A percentile compares a stretch with the other conserved stretches of the same genome.
Evolutionary conservation across 164 flowering plant species (phyloP).

Genomic region (Aristolochia contorta): DNA sequence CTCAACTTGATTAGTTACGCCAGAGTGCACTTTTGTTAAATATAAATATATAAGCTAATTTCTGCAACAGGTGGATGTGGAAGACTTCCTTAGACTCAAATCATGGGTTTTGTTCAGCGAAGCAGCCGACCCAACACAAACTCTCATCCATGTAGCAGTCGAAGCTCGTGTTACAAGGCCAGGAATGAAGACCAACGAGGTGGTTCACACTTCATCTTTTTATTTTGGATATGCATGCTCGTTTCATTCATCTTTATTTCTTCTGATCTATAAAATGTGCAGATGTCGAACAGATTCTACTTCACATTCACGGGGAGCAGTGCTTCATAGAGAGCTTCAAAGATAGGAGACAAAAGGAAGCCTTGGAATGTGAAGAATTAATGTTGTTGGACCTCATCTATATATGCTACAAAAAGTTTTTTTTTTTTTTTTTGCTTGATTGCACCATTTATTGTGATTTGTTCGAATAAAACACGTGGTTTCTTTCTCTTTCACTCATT

Average conservation of each 20-base stretch:
- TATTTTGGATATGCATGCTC: neutral
- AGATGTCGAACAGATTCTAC: constrained; percentile 87
- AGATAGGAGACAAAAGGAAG: too few relatives aligned
- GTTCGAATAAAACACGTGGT: too few relatives aligned
- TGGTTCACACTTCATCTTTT: constrained; percentile 12
- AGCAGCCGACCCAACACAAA: constrained; percentile 43
- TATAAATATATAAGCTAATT: too few relatives aligned
- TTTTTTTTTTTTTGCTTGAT: too few relatives aligned
- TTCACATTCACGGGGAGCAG: constrained; percentile 59
- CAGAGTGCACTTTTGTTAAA: too few relatives aligned
- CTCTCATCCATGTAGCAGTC: constrained; percentile 76
- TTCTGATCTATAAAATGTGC: neutral
- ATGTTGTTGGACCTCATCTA: too few relatives aligned
- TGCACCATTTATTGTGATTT: too few relatives aligned
- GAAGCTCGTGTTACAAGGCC: constrained; percentile 87
- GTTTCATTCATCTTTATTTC: neutral
- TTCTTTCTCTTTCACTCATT: too few relatives aligned
- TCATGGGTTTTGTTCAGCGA: constrained; percentile 74
- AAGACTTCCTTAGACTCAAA: constrained; percentile 76
- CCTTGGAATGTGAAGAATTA: too few relatives aligned
- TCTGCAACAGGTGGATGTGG: constrained; percentile 75
- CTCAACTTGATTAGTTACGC: too few relatives aligned
- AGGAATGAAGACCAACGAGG: constrained; percentile 77
- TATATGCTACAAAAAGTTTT: too few relatives aligned
- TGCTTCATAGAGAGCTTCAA: neutral